These are phyloP conservation scores for Hsuehochloa calcarea DNA, from an alignment of 176 grass and related monocot species.

Conservation along the genomic window DNA sequence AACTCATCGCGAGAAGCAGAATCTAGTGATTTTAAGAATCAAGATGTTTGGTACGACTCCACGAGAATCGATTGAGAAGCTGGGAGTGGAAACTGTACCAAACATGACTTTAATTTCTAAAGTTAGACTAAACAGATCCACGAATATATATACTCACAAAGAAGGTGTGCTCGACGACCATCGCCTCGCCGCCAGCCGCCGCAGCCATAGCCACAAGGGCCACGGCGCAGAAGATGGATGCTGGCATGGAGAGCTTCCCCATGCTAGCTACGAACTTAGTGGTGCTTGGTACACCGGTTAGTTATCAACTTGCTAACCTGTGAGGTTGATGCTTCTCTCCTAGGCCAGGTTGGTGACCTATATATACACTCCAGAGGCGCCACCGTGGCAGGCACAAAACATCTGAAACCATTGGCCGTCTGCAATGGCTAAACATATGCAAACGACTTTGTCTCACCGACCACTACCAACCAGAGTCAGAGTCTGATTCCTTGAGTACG, in stretches of 20 bases:
- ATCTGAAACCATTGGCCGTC: too few relatives aligned
- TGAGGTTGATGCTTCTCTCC: neutral
- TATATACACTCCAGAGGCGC: neutral
- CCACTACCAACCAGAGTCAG: too few relatives aligned
- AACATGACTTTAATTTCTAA: too few relatives aligned
- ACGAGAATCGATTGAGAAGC: too few relatives aligned
- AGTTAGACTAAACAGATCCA: neutral
- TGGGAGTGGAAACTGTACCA: too few relatives aligned
- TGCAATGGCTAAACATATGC: too few relatives aligned
- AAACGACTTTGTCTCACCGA: neutral
- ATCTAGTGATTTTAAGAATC: too few relatives aligned
- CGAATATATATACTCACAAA: neutral
- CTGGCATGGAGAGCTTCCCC: conserved; percentile 20
- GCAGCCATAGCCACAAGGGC: neutral
- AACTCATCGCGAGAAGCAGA: too few relatives aligned
- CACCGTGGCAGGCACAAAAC: neutral
- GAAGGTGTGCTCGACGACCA: conserved; percentile 26
- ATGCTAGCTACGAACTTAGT: neutral
- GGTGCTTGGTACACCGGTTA: neutral
- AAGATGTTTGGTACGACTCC: too few relatives aligned
- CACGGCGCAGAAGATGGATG: neutral
- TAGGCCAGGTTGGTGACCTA: neutral
- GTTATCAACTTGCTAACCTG: accelerated
- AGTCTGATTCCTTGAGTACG: too few relatives aligned
- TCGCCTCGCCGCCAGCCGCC: neutral